Evolutionary conservation across 176 grass and related monocot species (phyloP).

Genomic region (Musa acuminata): DNA sequence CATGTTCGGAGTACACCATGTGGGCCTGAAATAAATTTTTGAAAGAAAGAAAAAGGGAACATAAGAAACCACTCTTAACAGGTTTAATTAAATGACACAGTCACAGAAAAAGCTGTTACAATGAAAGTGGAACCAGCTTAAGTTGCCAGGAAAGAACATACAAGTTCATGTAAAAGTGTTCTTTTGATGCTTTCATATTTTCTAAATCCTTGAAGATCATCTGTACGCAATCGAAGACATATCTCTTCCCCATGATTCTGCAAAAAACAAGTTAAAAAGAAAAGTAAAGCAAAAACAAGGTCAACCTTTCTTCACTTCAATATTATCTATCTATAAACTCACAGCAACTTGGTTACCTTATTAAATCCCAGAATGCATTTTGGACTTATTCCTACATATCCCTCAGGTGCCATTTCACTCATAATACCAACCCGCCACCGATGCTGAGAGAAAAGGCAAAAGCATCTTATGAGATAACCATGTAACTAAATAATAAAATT

Average conservation of each 20-base stretch:
- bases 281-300: neutral
- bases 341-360: slow-evolving; percentile 38
- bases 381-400: slow-evolving; percentile 84
- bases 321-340: neutral
- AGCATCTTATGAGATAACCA: slow-evolving; percentile 8
- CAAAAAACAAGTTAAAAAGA: slow-evolving; percentile 21
- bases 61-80: slow-evolving; percentile 7
- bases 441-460: slow-evolving; percentile 41
- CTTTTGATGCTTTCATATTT: slow-evolving; percentile 93
- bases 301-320: neutral
- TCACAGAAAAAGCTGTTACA: slow-evolving; percentile 3
- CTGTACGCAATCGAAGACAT: slow-evolving; percentile 81
- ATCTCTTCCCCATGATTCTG: slow-evolving; percentile 95
- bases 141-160: slow-evolving; percentile 24
- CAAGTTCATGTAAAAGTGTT: slow-evolving; percentile 94
- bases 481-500: neutral
- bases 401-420: slow-evolving; percentile 95
- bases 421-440: slow-evolving; percentile 86
- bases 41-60: slow-evolving; percentile 11
- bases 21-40: slow-evolving; percentile 53
- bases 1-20: slow-evolving; percentile 94
- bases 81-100: neutral
- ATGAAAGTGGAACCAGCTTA: slow-evolving; percentile 14
- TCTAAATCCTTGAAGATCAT: slow-evolving; percentile 93
- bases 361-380: slow-evolving; percentile 93